phyloP scores from a whole-genome alignment of 2,329 filamentous ascomycete species.

The Paradendryphiella salina region DNA sequence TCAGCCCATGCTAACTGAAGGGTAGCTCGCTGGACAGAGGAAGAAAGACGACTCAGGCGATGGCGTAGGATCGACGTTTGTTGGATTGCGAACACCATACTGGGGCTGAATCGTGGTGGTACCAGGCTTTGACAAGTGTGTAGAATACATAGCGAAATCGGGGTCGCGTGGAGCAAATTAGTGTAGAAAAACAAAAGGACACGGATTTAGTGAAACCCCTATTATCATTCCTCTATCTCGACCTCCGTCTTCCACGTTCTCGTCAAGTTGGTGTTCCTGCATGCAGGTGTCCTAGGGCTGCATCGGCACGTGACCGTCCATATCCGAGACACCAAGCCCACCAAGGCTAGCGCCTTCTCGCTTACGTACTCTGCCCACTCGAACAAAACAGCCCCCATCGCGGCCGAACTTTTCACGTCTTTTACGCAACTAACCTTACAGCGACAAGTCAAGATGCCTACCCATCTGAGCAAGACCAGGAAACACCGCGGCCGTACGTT shows the following conservation, averaged over 20 bases:
- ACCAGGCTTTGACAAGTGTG: slow-evolving; percentile 10
- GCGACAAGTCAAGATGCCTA: slow-evolving; percentile 38
- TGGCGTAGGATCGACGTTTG: slow-evolving; percentile 42
- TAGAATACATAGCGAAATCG: slow-evolving; percentile 36
- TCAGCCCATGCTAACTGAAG: slow-evolving; percentile 12
- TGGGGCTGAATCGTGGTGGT: slow-evolving; percentile 37
- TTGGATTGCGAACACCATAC: slow-evolving; percentile 47
- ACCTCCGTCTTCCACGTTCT: too few species aligned
- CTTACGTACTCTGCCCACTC: slow-evolving; percentile 22
- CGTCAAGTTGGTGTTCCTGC: neutral
- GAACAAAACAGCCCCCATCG: slow-evolving; percentile 5
- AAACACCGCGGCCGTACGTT: slow-evolving; percentile 70
- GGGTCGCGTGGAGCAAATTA: slow-evolving; percentile 9
- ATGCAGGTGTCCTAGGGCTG: neutral
- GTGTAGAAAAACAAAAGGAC: slow-evolving; percentile 8
- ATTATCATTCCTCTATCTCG: neutral
- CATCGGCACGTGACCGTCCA: slow-evolving; percentile 1
- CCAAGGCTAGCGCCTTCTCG: slow-evolving; percentile 17
- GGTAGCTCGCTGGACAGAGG: slow-evolving; percentile 64
- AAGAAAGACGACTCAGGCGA: slow-evolving; percentile 65
- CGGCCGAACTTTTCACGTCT: slow-evolving; percentile 6
- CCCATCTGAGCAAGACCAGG: slow-evolving; percentile 40
- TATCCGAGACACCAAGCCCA: slow-evolving; percentile 1
- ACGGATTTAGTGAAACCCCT: slow-evolving; percentile 6
- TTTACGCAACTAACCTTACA: slow-evolving; percentile 36